Base-by-base conservation (phyloP, 75 land plant species). In the Cunninghamia lanceolata region DNA sequence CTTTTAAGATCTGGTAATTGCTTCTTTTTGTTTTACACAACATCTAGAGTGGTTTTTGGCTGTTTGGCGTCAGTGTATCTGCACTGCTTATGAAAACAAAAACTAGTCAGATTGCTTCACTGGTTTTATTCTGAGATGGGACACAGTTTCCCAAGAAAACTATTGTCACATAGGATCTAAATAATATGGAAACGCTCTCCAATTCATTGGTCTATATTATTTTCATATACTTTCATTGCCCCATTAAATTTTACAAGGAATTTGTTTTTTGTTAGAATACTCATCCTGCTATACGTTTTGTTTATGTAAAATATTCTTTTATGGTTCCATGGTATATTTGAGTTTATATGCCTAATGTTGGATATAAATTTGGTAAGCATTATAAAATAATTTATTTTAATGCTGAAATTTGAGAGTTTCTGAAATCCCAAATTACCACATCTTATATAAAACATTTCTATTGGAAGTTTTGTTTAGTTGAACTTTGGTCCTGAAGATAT, bases 401-500 rank as follows among this genome's bases (percentile, higher is more conserved):
- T 25, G 2, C 4, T 28, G 16, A 10, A 34, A n/a, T 11, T 21
- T 9, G 11, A 80, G 32, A 80, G 15, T 45, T 38, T 2, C 30
- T 80, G 4, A 25, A 40, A 40, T 77, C 80, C n/a, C 19, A 77
- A 36, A 14, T 74, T 39, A 14, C 46, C 17, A 40, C 82, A 45
- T 80, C 36, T 73, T 73, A 73, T 11, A 73, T 73, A 34, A 73
- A 73, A 73, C 2, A 73, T 14, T 34, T 70, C 74, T 70, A 28
- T 21, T 3, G 46, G 46, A 43, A 80, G 25, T 66, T 77, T 38
- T 42, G 32, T 43, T 21, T 28, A n/a, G 82, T 79, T 25, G 82
- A 25, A 40, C 82, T 80, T n/a, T 80, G 82, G 45, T 45, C 82
- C 35, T 45, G 50, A 80, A 43, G 52, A 80, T 47, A 79, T 10